Evolutionary conservation across 163 green algal genomes (phyloP).

Genomic region (Coccomyxa subellipsoidea): DNA sequence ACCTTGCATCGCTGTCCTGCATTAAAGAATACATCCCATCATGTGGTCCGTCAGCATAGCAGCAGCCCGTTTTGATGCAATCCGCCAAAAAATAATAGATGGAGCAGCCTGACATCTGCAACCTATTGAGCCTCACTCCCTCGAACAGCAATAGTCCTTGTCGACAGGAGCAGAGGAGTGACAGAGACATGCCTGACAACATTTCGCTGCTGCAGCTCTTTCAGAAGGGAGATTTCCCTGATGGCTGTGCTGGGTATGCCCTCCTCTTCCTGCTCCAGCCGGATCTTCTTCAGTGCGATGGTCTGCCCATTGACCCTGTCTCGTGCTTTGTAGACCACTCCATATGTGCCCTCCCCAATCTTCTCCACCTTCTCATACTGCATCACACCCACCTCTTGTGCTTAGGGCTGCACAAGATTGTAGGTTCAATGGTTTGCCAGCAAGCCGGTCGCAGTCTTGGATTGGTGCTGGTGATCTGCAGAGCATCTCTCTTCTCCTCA

Average conservation of each 20-base stretch:
- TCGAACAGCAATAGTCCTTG: not conserved
- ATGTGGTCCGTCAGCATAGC: too few species aligned
- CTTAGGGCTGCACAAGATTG: too few species aligned
- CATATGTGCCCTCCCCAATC: conserved; percentile 79
- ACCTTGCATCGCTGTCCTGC: too few species aligned
- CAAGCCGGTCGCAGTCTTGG: too few species aligned
- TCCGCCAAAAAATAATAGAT: too few species aligned
- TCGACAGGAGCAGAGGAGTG: not conserved
- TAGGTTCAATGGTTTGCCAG: too few species aligned
- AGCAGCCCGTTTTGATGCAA: too few species aligned
- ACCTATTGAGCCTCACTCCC: too few species aligned
- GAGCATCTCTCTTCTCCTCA: too few species aligned
- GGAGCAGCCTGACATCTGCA: too few species aligned
- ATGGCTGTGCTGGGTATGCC: conserved; percentile 81
- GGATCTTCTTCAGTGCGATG: conserved; percentile 72
- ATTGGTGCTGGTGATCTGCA: too few species aligned
- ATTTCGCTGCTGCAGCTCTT: conserved; percentile 80
- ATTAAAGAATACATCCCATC: too few species aligned
- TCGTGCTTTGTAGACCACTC: conserved; percentile 65
- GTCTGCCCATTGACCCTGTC: conserved; percentile 30
- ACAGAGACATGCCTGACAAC: conserved; percentile 54
- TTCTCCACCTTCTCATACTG: conserved; percentile 57
- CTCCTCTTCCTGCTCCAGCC: conserved; percentile 89
- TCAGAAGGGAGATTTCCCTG: conserved; percentile 80
- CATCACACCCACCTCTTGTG: not conserved